Evolutionary conservation across 2,329 filamentous ascomycete genomes (phyloP), one percentile per base, ranked within the genome.

Genomic region (Curvularia spicifera): DNA sequence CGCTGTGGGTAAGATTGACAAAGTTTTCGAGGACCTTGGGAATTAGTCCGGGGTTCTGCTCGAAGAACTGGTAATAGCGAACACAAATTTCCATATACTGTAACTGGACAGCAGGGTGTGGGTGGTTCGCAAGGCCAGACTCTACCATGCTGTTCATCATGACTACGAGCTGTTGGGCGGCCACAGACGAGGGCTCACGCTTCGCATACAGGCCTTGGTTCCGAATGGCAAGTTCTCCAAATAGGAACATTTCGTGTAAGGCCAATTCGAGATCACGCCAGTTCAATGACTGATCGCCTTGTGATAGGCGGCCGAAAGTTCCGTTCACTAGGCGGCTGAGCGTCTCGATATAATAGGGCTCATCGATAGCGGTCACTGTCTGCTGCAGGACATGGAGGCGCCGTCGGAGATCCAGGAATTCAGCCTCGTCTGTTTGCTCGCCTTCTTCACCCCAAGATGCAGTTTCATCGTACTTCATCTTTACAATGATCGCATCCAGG

Each of bases 31-130:
- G 83, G 1, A 95, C 92, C 64, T 89, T 89, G 1, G 91, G 91
- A 49, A 98, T 96, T 60, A 91, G 88, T 22, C 89, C 83, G 29
- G 88, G 84, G 71, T 97, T 91, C 55, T 87, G 87, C 72, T 98
- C 93, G 74, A 99, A 98, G 76, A 97, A 96, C 28, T 88, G 86
- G 74, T 89, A 91, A 78, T 99, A 99, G 50, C 95, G 89, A 54
- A 97, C 93, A 76, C 93, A 97, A 35, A 97, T 96, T 76, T 99
- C 95, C 93, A 99, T 97, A 73, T 96, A 99, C 78, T 97, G 93
- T 22, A 99, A 83, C 63, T 97, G 87, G 51, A 97, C 93, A 15
- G 93, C 92, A 1, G 95, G 94, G 74, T 98, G 95, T 15, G 89
- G 87, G 76, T 94, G 96, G 43, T 85, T 89, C 58, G 91, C 89